A percentile compares a stretch with the other conserved stretches of the same genome.
Evolutionary conservation across 306 rosid species (phyloP).

Genomic region (Malus orientalis): DNA sequence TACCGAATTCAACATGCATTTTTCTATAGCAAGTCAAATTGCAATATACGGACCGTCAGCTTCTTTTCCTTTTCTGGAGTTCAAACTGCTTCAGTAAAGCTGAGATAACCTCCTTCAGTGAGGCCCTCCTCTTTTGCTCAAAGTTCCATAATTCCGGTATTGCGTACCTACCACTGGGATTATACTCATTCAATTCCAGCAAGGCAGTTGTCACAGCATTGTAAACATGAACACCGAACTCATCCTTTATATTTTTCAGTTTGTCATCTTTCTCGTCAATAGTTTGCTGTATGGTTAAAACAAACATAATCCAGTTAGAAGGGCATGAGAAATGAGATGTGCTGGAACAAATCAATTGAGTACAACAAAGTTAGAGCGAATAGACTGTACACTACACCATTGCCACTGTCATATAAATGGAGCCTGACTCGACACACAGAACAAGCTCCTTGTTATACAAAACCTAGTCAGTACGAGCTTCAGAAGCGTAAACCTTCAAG

Average conservation of each 20-base stretch:
- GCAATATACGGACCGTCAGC: constrained; percentile 9
- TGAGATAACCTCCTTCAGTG: constrained; percentile 35
- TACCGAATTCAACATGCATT: too few species aligned
- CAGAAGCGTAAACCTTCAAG: not conserved
- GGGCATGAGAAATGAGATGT: not conserved
- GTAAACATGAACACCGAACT: constrained; percentile 34
- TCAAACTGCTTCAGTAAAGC: constrained; percentile 33
- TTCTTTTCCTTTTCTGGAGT: constrained; percentile 12
- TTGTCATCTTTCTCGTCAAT: constrained; percentile 46
- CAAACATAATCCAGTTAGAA: not conserved
- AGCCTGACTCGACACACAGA: too few species aligned
- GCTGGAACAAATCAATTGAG: too few species aligned
- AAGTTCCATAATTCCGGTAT: constrained; percentile 43
- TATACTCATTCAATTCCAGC: constrained; percentile 47
- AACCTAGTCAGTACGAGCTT: too few species aligned
- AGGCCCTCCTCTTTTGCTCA: constrained; percentile 45
- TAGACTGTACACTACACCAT: not conserved
- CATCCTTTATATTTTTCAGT: constrained; percentile 33
- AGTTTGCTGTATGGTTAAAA: constrained; percentile 26
- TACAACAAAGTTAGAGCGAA: too few species aligned
- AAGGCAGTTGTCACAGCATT: constrained; percentile 40
- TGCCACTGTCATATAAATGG: too few species aligned
- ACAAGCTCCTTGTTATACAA: too few species aligned
- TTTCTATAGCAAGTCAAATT: too few species aligned
- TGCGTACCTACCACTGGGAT: constrained; percentile 45